A percentile compares a stretch with the other conserved stretches of the same genome.
phyloP scores from a whole-genome alignment of 163 green algal genomes.

The Scenedesmus sp. region DNA sequence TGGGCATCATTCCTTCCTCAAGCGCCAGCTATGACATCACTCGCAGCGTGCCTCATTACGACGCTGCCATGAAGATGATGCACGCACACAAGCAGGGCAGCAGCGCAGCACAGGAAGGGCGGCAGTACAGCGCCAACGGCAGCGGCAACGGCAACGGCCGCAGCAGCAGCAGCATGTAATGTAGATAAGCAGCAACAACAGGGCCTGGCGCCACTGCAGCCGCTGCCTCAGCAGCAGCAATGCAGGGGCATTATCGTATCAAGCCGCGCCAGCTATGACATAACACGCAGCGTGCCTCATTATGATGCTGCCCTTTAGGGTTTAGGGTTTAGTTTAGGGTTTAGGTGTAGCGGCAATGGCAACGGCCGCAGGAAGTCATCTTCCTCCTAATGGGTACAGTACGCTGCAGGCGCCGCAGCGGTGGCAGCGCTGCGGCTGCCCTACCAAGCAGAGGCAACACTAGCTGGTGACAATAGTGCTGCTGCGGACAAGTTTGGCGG shows the following conservation, averaged over 20 bases:
- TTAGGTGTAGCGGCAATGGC: neutral
- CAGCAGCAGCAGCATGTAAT: neutral
- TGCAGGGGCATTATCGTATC: neutral
- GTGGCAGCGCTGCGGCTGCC: too few relatives aligned
- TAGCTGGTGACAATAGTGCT: too few relatives aligned
- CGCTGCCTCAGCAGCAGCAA: neutral
- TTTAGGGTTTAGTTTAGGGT: neutral
- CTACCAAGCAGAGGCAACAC: too few relatives aligned
- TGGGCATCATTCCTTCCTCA: conserved; percentile 39
- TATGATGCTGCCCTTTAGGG: conserved; percentile 16
- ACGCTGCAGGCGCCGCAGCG: too few relatives aligned
- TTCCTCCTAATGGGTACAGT: too few relatives aligned
- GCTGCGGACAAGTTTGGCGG: too few relatives aligned
- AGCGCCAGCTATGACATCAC: conserved; percentile 38
- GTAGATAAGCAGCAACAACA: neutral
- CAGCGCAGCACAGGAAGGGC: neutral
- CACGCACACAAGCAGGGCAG: conserved; percentile 30
- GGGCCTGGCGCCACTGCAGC: neutral
- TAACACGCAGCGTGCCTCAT: neutral
- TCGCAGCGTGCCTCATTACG: neutral
- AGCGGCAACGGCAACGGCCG: neutral
- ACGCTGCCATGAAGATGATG: conserved; percentile 35
- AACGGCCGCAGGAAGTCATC: neutral
- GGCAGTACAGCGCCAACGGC: neutral
- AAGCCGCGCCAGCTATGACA: conserved; percentile 31